Percentiles rank a stretch among this genome's conserved stretches.
Conservation (phyloP, 1,284 basidiomycete species). For the Entoloma clypeatum region DNA sequence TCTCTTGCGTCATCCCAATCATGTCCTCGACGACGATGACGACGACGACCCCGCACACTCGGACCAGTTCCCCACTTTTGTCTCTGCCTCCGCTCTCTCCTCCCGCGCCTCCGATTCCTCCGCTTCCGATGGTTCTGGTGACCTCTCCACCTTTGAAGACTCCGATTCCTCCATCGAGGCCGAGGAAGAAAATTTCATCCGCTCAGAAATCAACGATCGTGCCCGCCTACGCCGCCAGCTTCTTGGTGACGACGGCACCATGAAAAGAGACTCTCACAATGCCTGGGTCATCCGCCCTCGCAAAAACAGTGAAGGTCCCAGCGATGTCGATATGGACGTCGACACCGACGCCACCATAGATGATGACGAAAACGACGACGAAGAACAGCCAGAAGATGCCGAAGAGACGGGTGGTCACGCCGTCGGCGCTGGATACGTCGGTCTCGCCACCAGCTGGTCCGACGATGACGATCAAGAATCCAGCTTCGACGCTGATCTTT, state of each 20-base stretch:
- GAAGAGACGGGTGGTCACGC: slow-evolving; percentile 41
- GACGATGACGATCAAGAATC: slow-evolving; percentile 74
- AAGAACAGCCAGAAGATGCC: slow-evolving; percentile 38
- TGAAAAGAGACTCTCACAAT: slow-evolving; percentile 44
- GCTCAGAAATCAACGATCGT: slow-evolving; percentile 44
- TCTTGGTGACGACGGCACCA: slow-evolving; percentile 47
- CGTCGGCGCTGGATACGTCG: slow-evolving; percentile 47
- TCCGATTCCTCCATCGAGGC: slow-evolving; percentile 54
- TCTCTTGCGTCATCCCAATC: too few species aligned
- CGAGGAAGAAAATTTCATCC: slow-evolving; percentile 61
- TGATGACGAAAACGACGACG: slow-evolving; percentile 46
- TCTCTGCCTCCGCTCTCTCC: slow-evolving; percentile 56
- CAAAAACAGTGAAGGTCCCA: slow-evolving; percentile 61
- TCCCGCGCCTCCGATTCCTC: slow-evolving; percentile 37
- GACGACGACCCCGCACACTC: slow-evolving; percentile 37
- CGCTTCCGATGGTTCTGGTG: slow-evolving; percentile 38
- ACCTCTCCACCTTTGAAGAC: slow-evolving; percentile 37
- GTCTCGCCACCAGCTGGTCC: slow-evolving; percentile 65
- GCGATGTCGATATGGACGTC: slow-evolving; percentile 54
- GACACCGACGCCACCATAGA: slow-evolving; percentile 52
- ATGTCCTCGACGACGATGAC: slow-evolving; percentile 27
- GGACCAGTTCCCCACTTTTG: slow-evolving; percentile 60
- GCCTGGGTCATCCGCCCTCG: slow-evolving; percentile 68
- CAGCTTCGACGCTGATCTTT: slow-evolving; percentile 73
- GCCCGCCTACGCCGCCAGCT: slow-evolving; percentile 53